A percentile compares a stretch with the other conserved stretches of the same genome.
phyloP scores from a whole-genome alignment of 148 eudicot genomes.

The Rhododendron williamsianum region DNA sequence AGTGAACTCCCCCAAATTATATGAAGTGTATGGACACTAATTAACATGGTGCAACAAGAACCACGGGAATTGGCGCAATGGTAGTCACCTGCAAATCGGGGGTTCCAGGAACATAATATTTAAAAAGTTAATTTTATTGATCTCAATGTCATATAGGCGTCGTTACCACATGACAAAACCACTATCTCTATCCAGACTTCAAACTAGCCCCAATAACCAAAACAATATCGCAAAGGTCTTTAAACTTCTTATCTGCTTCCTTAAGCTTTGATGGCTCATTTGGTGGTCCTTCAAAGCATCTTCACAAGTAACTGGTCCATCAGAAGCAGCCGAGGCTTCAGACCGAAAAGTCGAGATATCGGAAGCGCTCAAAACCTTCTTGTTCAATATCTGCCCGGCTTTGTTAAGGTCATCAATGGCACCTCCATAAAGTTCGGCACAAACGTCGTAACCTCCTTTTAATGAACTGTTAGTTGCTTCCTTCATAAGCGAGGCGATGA shows the following conservation, averaged over 20 bases:
- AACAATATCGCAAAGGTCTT: slow-evolving; percentile 6
- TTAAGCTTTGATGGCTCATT: slow-evolving; percentile 1
- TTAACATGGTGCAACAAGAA: too few relatives aligned
- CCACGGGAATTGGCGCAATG: too few relatives aligned
- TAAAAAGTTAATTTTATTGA: too few relatives aligned
- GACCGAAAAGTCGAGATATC: background rate
- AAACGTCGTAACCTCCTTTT: background rate
- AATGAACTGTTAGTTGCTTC: background rate
- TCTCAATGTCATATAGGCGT: too few relatives aligned
- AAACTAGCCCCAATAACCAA: background rate
- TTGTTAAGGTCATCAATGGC: background rate
- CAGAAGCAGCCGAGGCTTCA: slow-evolving; percentile 7
- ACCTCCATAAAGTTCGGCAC: background rate
- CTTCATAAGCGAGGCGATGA: background rate
- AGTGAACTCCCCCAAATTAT: too few relatives aligned
- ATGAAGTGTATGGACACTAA: too few relatives aligned
- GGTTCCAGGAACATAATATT: too few relatives aligned
- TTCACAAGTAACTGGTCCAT: background rate
- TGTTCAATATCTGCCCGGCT: background rate
- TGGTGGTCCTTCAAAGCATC: slow-evolving; percentile 12
- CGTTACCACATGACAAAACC: background rate
- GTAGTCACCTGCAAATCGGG: too few relatives aligned
- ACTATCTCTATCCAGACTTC: background rate
- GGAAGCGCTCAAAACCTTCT: background rate
- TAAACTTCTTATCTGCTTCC: background rate